These are phyloP conservation scores for Postia placenta DNA, from an alignment of 768 basidiomycete species.

Conservation along the genomic window DNA sequence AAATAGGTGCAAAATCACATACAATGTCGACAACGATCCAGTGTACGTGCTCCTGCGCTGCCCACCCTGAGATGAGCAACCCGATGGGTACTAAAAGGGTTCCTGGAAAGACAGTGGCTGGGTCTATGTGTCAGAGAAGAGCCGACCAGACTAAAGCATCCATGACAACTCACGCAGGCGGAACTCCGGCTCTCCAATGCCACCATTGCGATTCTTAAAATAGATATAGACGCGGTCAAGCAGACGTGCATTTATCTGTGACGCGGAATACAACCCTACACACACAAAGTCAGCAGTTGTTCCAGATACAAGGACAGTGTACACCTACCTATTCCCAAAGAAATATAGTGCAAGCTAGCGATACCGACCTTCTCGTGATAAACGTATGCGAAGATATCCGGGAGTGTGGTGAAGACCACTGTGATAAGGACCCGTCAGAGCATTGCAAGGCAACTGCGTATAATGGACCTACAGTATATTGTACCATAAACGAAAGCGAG, in stretches of 20 bases:
- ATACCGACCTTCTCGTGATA: conserved; percentile 56
- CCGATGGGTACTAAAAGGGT: conserved; percentile 60
- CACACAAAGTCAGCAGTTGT: not conserved
- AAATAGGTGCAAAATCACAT: conserved; percentile 12
- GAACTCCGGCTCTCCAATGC: conserved; percentile 48
- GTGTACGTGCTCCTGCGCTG: conserved; percentile 44
- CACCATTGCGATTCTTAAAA: conserved; percentile 46
- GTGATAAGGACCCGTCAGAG: not conserved
- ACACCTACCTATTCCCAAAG: conserved; percentile 35
- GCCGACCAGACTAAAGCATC: too few relatives aligned
- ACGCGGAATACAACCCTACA: conserved; percentile 28
- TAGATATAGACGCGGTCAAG: conserved; percentile 53
- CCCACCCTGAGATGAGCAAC: conserved; percentile 68
- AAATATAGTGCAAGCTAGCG: conserved; percentile 63
- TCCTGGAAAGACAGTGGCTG: conserved; percentile 55
- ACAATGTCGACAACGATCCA: conserved; percentile 74
- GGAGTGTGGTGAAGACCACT: conserved; percentile 68
- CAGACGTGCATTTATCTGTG: conserved; percentile 45
- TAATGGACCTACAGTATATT: conserved; percentile 40
- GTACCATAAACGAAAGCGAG: conserved; percentile 66
- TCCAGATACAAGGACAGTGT: not conserved
- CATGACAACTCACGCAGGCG: conserved; percentile 42
- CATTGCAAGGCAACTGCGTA: not conserved
- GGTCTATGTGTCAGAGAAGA: too few relatives aligned
- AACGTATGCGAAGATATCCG: conserved; percentile 45